A percentile compares a stretch with the other conserved stretches of the same genome.
Evolutionary conservation across 2,329 filamentous ascomycete species (phyloP).

Genomic region (Xylaria sp.): DNA sequence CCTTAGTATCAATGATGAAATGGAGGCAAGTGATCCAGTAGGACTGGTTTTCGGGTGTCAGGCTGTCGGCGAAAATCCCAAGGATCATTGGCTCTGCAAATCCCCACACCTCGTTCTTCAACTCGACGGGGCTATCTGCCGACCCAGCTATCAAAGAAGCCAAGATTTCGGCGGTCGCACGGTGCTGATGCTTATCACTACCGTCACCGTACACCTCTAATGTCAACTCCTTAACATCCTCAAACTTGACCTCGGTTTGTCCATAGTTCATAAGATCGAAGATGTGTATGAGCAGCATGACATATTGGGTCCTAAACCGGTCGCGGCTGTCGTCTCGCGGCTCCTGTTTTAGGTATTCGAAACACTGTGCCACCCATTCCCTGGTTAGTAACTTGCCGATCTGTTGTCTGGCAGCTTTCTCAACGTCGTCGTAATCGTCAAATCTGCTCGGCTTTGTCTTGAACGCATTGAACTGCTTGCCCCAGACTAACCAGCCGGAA

Average conservation of each 20-base stretch:
- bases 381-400: slow-evolving; percentile 81
- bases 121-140: slow-evolving; percentile 73
- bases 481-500: slow-evolving; percentile 96
- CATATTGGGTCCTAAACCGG: slow-evolving; percentile 86
- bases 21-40: slow-evolving; percentile 97
- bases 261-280: slow-evolving; percentile 88
- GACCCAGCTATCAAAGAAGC: slow-evolving; percentile 82
- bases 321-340: slow-evolving; percentile 81
- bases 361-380: slow-evolving; percentile 85
- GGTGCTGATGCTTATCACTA: slow-evolving; percentile 95
- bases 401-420: slow-evolving; percentile 71
- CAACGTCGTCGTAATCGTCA: slow-evolving; percentile 76
- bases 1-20: slow-evolving; percentile 83
- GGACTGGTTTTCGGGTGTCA: slow-evolving; percentile 90
- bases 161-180: slow-evolving; percentile 91
- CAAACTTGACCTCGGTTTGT: slow-evolving; percentile 75
- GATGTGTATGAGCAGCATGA: slow-evolving; percentile 83
- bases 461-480: slow-evolving; percentile 80
- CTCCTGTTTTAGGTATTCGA: slow-evolving; percentile 94
- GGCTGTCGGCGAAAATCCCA: slow-evolving; percentile 82
- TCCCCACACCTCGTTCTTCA: slow-evolving; percentile 78
- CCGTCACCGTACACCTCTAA: slow-evolving; percentile 84
- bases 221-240: slow-evolving; percentile 84
- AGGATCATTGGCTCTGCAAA: slow-evolving; percentile 89
- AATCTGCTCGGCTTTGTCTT: slow-evolving; percentile 70